These are phyloP conservation scores for Zasmidium cellare DNA, from an alignment of 2,329 filamentous ascomycete genomes.

Conservation along the genomic window DNA sequence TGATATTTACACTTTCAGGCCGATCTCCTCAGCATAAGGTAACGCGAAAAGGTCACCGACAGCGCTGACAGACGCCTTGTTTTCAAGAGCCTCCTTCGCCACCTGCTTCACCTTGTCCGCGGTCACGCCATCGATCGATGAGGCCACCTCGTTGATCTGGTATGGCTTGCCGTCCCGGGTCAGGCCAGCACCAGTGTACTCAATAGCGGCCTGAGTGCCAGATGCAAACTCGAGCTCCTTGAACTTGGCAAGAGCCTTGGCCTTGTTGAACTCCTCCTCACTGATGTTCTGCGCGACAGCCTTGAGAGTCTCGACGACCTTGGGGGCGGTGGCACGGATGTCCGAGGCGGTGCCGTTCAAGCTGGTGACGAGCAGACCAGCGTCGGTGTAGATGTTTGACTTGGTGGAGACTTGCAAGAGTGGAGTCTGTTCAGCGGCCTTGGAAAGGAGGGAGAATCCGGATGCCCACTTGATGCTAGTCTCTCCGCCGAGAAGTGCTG, in stretches of 20 bases:
- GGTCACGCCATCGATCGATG: slow-evolving; percentile 77
- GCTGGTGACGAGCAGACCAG: slow-evolving; percentile 83
- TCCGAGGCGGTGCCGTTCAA: slow-evolving; percentile 72
- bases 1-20: slow-evolving; percentile 80
- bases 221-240: slow-evolving; percentile 80
- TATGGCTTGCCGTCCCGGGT: slow-evolving; percentile 79
- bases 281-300: slow-evolving; percentile 68
- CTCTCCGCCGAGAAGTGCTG: slow-evolving; percentile 84
- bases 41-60: slow-evolving; percentile 90
- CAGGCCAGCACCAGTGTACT: slow-evolving; percentile 81
- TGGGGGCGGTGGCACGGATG: slow-evolving; percentile 72
- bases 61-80: slow-evolving; percentile 83
- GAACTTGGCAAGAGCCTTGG: slow-evolving; percentile 90
- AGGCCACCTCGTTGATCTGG: slow-evolving; percentile 76
- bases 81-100: slow-evolving; percentile 82
- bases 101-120: slow-evolving; percentile 85
- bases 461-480: slow-evolving; percentile 93
- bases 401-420: slow-evolving; percentile 70
- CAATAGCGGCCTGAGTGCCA: slow-evolving; percentile 72
- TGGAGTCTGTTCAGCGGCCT: slow-evolving; percentile 65
- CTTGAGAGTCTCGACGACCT: slow-evolving; percentile 79
- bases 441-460: slow-evolving; percentile 86
- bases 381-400: slow-evolving; percentile 88
- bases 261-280: slow-evolving; percentile 88
- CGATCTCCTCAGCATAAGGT: slow-evolving; percentile 91